Evolutionary conservation across 2,329 filamentous ascomycete species (phyloP), one percentile per base, ranked within the genome.

Genomic region (Pleurostoma richardsiae): DNA sequence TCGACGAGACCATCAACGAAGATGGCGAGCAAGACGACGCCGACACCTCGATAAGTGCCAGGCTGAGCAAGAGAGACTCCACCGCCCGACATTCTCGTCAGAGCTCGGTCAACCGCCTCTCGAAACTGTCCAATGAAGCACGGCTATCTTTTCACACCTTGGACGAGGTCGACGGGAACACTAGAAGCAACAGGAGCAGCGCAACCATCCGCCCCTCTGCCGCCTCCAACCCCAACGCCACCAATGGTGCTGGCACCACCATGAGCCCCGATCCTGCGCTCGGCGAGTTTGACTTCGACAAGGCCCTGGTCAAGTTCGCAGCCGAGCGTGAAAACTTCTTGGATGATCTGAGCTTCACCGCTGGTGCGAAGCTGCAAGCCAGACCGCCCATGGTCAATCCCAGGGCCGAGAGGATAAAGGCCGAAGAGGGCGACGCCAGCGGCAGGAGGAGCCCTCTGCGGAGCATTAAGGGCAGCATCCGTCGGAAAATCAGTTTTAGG

Each of bases 261-360:
- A 47, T 41, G 33, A 44, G 45, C n/a, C 48, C 53, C 41, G 62
- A 63, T 44, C 67, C 49, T 1, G 47, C 47, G 27, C 19, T 78
- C 52, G 70, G 67, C 48, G 90, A 95, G 61, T 90, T 88, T 59
- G 94, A 97, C 65, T 99, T 99, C 59, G 94, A 97, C 63, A 85
- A 88, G 60, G 92, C 94, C 29, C 76, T 99, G 55, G 73, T 90
- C 59, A 97, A 96, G 69, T 99, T 99, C 65, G 90, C 94, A 41
- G 86, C 85, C n/a, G 92, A 97, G 71, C 79, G 94, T 54, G 94
- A 99, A 59, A 86, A 85, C 50, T 99, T 99, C 59, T 73, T 97
- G 44, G 89, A 95, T 53, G 94, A 99, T 64, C 78, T 97, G 45
- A 90, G 85, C 55, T 90, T 97, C 64, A 89, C 81, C 54, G 90